Evolutionary conservation across 192 early-diverging fungal genomes (phyloP).

Genomic region (Umbelopsis vinacea): DNA sequence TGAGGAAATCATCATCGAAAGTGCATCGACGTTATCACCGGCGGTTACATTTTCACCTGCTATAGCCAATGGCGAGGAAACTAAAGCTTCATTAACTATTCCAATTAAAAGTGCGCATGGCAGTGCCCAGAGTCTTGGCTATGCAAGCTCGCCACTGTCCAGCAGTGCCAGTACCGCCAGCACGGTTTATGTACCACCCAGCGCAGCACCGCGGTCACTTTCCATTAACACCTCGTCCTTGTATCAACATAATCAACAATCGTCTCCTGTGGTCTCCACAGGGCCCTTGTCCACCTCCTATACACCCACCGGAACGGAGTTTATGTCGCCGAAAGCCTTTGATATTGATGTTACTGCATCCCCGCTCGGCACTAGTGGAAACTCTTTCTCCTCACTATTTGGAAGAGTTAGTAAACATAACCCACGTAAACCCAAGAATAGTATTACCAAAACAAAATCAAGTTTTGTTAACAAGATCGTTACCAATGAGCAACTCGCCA

Average conservation of each 20-base stretch:
- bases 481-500: conserved; percentile 65
- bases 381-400: conserved; percentile 2
- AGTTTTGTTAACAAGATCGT: conserved; percentile 66
- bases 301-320: neutral
- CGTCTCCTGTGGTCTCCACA: neutral
- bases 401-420: neutral
- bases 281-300: neutral
- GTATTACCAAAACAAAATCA: conserved; percentile 70
- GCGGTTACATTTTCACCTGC: neutral
- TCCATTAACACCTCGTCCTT: conserved; percentile 7
- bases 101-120: conserved; percentile 8
- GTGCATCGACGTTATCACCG: neutral
- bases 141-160: conserved; percentile 15
- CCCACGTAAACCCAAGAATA: conserved; percentile 54
- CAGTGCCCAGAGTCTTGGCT: conserved; percentile 10
- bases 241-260: neutral
- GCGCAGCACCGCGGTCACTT: neutral
- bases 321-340: conserved; percentile 7
- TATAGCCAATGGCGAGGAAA: neutral
- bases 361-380: conserved; percentile 10
- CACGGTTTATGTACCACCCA: neutral
- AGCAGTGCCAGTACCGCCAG: conserved; percentile 8
- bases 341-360: neutral
- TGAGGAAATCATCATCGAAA: neutral
- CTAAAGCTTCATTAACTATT: neutral